Evolutionary conservation across 495 filamentous ascomycete species (phyloP).

Genomic region (Lasiosphaeria miniovina): DNA sequence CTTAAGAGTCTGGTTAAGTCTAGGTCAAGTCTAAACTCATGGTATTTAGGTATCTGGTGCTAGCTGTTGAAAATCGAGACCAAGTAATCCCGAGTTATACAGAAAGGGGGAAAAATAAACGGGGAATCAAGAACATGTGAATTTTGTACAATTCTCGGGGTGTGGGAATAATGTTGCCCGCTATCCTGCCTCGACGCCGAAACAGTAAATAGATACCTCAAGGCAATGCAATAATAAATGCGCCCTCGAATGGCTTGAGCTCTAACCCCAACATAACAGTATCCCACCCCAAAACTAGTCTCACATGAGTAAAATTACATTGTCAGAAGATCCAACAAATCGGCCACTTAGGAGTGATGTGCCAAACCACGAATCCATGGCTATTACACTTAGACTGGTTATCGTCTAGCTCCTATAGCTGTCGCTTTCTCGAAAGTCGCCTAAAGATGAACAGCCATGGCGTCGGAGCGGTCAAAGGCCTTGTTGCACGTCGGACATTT

Average conservation of each 20-base stretch:
- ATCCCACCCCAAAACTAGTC: conserved; percentile 8
- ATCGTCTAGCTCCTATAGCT: not conserved
- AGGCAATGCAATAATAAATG: not conserved
- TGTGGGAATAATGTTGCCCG: not conserved
- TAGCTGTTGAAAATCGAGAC: not conserved
- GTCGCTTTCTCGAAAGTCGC: not conserved
- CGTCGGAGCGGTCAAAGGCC: conserved; percentile 84
- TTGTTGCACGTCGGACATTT: conserved; percentile 93
- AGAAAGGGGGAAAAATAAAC: conserved; percentile 1
- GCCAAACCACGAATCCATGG: not conserved
- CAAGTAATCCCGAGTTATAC: not conserved
- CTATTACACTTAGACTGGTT: not conserved
- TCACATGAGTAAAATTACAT: conserved; percentile 20
- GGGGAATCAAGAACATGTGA: conserved; percentile 11
- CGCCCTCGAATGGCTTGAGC: not conserved
- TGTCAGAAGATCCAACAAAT: conserved; percentile 15
- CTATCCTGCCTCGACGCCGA: conserved; percentile 11
- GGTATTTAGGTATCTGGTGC: too few relatives aligned
- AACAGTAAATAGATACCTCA: not conserved
- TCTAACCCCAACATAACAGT: not conserved
- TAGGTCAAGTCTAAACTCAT: too few relatives aligned
- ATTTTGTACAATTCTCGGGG: conserved; percentile 14
- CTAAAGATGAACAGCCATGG: conserved; percentile 61
- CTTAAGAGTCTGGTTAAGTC: not conserved
- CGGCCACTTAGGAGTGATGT: not conserved